phyloP scores from a whole-genome alignment of 2,329 filamentous ascomycete genomes.

The Coleophoma crateriformis region DNA sequence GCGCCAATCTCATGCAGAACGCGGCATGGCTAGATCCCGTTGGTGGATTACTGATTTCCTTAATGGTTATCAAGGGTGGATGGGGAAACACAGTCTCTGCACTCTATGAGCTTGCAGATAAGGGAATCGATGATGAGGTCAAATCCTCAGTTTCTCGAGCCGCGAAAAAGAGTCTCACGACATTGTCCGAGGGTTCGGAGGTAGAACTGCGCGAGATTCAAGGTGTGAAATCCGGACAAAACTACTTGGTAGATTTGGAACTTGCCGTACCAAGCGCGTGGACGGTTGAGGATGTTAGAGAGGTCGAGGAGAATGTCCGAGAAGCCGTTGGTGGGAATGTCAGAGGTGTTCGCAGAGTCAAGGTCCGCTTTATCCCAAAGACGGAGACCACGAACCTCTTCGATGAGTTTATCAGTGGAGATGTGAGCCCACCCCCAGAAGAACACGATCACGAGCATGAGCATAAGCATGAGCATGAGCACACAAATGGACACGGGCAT shows the following conservation, averaged over 20 bases:
- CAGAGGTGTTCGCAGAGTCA: constrained; percentile 76
- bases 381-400: constrained; percentile 56
- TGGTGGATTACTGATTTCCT: constrained; percentile 84
- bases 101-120: constrained; percentile 85
- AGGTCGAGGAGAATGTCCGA: constrained; percentile 70
- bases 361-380: constrained; percentile 75
- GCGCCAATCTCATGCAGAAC: constrained; percentile 78
- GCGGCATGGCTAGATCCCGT: constrained; percentile 93
- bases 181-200: constrained; percentile 46
- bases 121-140: constrained; percentile 80
- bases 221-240: constrained; percentile 93
- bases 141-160: constrained; percentile 66
- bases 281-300: constrained; percentile 65
- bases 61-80: constrained; percentile 89
- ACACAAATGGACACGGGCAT: constrained; percentile 26
- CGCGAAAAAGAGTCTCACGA: constrained; percentile 51
- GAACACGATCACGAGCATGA: constrained; percentile 47
- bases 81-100: constrained; percentile 79
- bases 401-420: constrained; percentile 72
- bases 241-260: constrained; percentile 89
- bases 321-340: constrained; percentile 70
- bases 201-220: constrained; percentile 74
- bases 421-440: constrained; percentile 57
- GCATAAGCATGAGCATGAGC: constrained; percentile 30
- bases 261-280: constrained; percentile 72